These are phyloP conservation scores for Xerocomellus dryophilus DNA, from an alignment of 768 basidiomycete genomes.

Conservation along the genomic window DNA sequence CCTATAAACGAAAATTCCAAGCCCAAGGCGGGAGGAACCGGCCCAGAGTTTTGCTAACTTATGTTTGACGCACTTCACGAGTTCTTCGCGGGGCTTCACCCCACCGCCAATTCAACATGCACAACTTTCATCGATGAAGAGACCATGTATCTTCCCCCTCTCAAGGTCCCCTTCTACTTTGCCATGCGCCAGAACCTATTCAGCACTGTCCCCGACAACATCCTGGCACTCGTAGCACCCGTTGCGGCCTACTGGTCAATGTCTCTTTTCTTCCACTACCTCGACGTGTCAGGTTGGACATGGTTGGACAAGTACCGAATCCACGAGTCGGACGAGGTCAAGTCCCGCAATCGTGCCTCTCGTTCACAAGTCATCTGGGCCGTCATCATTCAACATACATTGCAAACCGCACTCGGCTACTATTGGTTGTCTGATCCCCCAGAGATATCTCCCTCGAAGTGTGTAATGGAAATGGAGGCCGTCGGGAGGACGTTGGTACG, in stretches of 20 bases:
- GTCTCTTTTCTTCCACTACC: constrained; percentile 73
- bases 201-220: constrained; percentile 61
- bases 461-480: constrained; percentile 43
- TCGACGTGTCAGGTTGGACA: constrained; percentile 76
- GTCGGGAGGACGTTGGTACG: constrained; percentile 41
- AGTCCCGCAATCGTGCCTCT: constrained; percentile 69
- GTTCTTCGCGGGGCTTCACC: neutral
- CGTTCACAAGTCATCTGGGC: constrained; percentile 69
- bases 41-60: no score
- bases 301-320: constrained; percentile 83
- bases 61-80: constrained; percentile 18
- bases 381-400: constrained; percentile 79
- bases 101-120: constrained; percentile 39
- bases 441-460: constrained; percentile 31
- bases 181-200: constrained; percentile 45
- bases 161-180: constrained; percentile 56
- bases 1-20: no score
- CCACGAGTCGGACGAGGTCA: constrained; percentile 82
- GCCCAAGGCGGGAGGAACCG: no score
- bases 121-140: constrained; percentile 32
- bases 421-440: constrained; percentile 56
- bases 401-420: constrained; percentile 78
- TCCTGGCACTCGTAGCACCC: constrained; percentile 70
- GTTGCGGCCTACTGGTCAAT: constrained; percentile 81
- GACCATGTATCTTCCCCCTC: constrained; percentile 35